Evolutionary conservation across 169 alveolate species (phyloP).

Genomic region (Plasmodium knowlesi): DNA sequence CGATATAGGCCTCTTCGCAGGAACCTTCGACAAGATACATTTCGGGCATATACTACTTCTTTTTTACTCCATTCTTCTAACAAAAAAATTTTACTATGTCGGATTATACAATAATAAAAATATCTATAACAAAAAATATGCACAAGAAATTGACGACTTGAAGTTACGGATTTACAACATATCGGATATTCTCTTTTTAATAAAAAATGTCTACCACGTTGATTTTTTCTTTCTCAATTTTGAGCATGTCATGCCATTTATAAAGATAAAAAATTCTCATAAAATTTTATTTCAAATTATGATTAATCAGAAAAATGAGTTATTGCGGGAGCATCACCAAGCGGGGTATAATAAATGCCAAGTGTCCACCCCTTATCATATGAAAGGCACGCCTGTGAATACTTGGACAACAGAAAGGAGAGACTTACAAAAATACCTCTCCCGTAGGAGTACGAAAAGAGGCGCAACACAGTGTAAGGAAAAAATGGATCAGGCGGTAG

Average conservation of each 20-base stretch:
- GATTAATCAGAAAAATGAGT: slow-evolving; percentile 17
- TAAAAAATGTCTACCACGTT: slow-evolving; percentile 58
- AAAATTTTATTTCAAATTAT: slow-evolving; percentile 34
- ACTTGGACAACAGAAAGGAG: neutral
- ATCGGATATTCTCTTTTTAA: slow-evolving; percentile 34
- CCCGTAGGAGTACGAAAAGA: neutral
- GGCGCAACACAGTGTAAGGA: neutral
- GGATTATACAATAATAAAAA: slow-evolving; percentile 73
- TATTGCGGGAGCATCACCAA: neutral
- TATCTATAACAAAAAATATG: slow-evolving; percentile 50
- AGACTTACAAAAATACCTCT: slow-evolving; percentile 9
- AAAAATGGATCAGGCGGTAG: neutral
- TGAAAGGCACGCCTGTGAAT: neutral
- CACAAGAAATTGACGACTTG: slow-evolving; percentile 71
- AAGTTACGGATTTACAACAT: slow-evolving; percentile 49
- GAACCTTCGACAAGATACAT: slow-evolving; percentile 71
- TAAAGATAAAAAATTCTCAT: slow-evolving; percentile 67
- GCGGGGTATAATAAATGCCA: slow-evolving; percentile 17
- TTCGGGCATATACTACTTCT: slow-evolving; percentile 56
- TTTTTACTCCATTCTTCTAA: slow-evolving; percentile 55
- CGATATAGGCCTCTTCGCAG: slow-evolving; percentile 70
- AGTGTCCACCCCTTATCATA: neutral
- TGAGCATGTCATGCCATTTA: slow-evolving; percentile 34
- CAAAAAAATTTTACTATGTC: slow-evolving; percentile 44
- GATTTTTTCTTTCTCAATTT: slow-evolving; percentile 40